Evolutionary conservation across 441 rosid species (phyloP).

Genomic region (Breynia disticha): DNA sequence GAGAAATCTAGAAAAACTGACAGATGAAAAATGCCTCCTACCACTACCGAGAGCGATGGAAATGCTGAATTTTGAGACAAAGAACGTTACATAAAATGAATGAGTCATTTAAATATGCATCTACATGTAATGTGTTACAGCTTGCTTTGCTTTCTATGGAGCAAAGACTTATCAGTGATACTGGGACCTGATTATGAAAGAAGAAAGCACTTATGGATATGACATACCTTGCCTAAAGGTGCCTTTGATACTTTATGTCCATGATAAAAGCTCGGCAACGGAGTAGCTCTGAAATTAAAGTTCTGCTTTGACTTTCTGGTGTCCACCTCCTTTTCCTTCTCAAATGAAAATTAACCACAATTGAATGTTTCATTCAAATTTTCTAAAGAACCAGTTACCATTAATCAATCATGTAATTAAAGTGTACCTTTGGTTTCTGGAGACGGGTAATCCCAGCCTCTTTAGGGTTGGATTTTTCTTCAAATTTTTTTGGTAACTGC

Average conservation of each 20-base stretch:
- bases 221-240: slow-evolving; percentile 38
- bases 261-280: slow-evolving; percentile 35
- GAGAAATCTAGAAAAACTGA: background rate
- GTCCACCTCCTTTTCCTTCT: slow-evolving; percentile 44
- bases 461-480: slow-evolving; percentile 35
- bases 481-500: slow-evolving; percentile 43
- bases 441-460: slow-evolving; percentile 29
- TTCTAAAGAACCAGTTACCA: background rate
- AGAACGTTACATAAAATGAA: too few species aligned
- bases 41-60: background rate
- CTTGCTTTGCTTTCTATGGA: background rate
- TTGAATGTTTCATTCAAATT: background rate
- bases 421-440: slow-evolving; percentile 46
- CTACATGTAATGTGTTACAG: background rate
- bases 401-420: background rate
- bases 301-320: slow-evolving; percentile 32
- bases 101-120: too few species aligned
- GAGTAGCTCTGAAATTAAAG: slow-evolving; percentile 39
- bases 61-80: too few species aligned
- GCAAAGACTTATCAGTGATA: background rate
- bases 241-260: slow-evolving; percentile 29
- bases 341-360: slow-evolving; percentile 7
- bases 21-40: background rate
- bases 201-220: background rate
- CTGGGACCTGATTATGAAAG: background rate